Base-by-base conservation (phyloP, 768 basidiomycete species). In the Suillus subaureus region DNA sequence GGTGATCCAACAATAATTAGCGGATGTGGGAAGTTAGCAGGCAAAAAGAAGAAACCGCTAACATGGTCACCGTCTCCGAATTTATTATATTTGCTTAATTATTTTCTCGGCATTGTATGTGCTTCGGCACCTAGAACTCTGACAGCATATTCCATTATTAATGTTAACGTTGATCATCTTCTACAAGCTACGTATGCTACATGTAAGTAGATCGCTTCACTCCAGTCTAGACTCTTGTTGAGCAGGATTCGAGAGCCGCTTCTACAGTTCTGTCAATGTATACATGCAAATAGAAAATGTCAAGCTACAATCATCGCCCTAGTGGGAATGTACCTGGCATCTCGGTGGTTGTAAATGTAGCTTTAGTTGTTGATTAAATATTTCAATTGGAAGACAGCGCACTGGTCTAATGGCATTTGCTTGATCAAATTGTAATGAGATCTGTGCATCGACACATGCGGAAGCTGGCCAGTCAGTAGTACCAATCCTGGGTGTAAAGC, bases 1-100 rank as follows among this genome's bases (percentile, higher is more conserved):
- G 68, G 61, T 49, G 70, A 56, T 61, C 64, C 65, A 60, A 68
- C 64, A 70, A 73, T 71, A 72, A 70, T 69, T 73, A 72, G 73
- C 64, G 69, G 69, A 63, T 68, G 70, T 67, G 74, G 64, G 67
- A 62, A 67, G 21, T 39, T 26, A 47, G 64, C 65, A 60, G 67
- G 65, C 57, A 61, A 61, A 42, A 68, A 70, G 66, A 74, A 73
- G 65, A 54, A 28, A 23, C 13, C 23, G 31, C 37, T 33, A 49
- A 42, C 47, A 26, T 40, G 54, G 70, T 62, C 66, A 63, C 61
- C 33, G 54, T 35, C 21, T 66, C 64, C 60, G 31, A 61, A 67
- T 65, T 68, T 66, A 66, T 69, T 66, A 63, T n/a, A 55, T 61
- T 49, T 61, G 42, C 61, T 47, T 62, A 64, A 62, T 64, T 64